These are phyloP conservation scores for Elsinoe australis DNA, from an alignment of 2,329 filamentous ascomycete species.

Conservation along the genomic window DNA sequence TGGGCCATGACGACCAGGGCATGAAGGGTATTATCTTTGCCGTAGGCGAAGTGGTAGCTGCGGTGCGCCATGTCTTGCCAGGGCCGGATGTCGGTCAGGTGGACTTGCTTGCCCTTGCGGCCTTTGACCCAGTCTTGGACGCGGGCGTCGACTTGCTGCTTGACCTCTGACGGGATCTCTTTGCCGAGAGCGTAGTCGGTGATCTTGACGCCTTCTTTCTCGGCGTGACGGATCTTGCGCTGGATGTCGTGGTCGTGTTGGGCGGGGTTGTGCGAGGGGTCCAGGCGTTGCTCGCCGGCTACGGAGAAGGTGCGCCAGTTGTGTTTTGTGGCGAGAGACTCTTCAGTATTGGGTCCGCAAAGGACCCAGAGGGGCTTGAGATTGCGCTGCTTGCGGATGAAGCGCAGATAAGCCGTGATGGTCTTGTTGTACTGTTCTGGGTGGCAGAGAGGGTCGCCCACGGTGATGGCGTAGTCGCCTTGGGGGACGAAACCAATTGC, in stretches of 20 bases:
- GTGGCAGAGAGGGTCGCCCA: constrained; percentile 83
- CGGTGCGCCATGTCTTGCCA: constrained; percentile 80
- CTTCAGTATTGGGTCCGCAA: constrained; percentile 69
- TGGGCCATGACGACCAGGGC: constrained; percentile 78
- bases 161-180: constrained; percentile 57
- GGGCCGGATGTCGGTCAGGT: constrained; percentile 80
- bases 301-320: constrained; percentile 86
- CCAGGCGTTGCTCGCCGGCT: constrained; percentile 79
- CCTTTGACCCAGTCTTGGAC: constrained; percentile 72
- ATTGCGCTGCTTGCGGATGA: constrained; percentile 60
- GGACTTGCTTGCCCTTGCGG: constrained; percentile 79
- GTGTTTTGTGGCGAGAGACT: constrained; percentile 69
- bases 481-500: constrained; percentile 76
- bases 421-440: constrained; percentile 65
- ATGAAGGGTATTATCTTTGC: constrained; percentile 61
- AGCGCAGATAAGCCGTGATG: constrained; percentile 65
- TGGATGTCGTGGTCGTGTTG: constrained; percentile 59
- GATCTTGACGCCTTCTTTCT: constrained; percentile 77
- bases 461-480: constrained; percentile 71
- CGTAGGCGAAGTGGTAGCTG: constrained; percentile 75
- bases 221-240: constrained; percentile 70
- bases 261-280: constrained; percentile 60
- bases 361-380: constrained; percentile 85
- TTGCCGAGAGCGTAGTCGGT: constrained; percentile 61
- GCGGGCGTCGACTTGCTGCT: constrained; percentile 60